Percentiles rank a stretch among this genome's conserved stretches.
These are phyloP conservation scores for Lasiosphaeria hispida DNA, from an alignment of 495 filamentous ascomycete species.

Conservation along the genomic window DNA sequence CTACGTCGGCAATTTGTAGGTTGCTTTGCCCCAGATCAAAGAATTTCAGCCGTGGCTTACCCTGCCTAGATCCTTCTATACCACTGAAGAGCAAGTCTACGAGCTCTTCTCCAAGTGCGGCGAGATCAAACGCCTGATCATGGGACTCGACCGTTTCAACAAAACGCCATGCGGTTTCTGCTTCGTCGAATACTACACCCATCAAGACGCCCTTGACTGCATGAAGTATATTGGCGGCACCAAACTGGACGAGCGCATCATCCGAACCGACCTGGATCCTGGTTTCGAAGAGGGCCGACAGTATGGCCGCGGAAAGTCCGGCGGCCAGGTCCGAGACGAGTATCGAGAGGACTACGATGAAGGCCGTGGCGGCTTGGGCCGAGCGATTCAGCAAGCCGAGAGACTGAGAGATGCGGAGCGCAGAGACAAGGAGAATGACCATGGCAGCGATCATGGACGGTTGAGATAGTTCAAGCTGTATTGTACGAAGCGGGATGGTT, in stretches of 20 bases:
- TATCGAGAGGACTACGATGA: constrained; percentile 96
- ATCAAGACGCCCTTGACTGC: constrained; percentile 92
- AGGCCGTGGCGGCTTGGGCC: constrained; percentile 74
- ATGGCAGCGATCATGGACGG: constrained; percentile 44
- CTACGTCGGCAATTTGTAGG: constrained; percentile 95
- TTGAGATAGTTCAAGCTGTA: constrained; percentile 35
- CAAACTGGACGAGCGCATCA: constrained; percentile 96
- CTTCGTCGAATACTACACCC: constrained; percentile 98
- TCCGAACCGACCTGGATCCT: constrained; percentile 93
- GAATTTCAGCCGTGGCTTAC: neutral
- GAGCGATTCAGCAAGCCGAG: constrained; percentile 63
- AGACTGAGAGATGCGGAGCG: constrained; percentile 57
- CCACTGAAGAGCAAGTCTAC: constrained; percentile 97
- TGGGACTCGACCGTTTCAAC: constrained; percentile 93
- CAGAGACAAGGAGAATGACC: constrained; percentile 48
- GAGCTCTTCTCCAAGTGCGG: constrained; percentile 97
- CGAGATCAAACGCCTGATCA: constrained; percentile 96
- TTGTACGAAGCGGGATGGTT: neutral
- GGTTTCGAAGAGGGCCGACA: constrained; percentile 95
- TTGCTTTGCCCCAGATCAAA: neutral
- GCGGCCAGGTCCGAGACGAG: constrained; percentile 95
- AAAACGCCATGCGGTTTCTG: constrained; percentile 99
- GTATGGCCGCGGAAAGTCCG: constrained; percentile 86
- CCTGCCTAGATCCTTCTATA: constrained; percentile 86
- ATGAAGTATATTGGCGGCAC: constrained; percentile 98